A percentile compares a stretch with the other conserved stretches of the same genome.
Evolutionary conservation across 768 basidiomycete genomes (phyloP).

Genomic region (Boletus eberwhitei): DNA sequence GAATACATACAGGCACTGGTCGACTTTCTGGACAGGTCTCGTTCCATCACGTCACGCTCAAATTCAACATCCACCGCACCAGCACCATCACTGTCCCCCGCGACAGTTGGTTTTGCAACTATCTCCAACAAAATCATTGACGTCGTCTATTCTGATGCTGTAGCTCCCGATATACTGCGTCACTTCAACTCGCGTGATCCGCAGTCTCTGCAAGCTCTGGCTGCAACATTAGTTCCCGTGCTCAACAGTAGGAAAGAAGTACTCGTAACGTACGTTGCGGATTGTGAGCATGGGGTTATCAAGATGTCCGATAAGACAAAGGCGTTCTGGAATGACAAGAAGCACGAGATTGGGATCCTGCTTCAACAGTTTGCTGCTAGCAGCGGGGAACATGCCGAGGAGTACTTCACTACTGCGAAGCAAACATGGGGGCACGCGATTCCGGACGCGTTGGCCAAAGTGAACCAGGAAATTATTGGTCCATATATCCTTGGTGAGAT

Average conservation of each 20-base stretch:
- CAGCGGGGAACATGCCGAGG: slow-evolving; percentile 38
- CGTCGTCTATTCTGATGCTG: slow-evolving; percentile 59
- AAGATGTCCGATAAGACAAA: slow-evolving; percentile 61
- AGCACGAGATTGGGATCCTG: slow-evolving; percentile 40
- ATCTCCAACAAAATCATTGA: slow-evolving; percentile 34
- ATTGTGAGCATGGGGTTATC: slow-evolving; percentile 46
- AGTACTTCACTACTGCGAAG: slow-evolving; percentile 49
- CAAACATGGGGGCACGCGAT: slow-evolving; percentile 53
- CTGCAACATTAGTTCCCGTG: slow-evolving; percentile 38
- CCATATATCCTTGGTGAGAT: slow-evolving; percentile 62
- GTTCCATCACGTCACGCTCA: slow-evolving; percentile 63
- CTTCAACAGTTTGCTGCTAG: slow-evolving; percentile 48
- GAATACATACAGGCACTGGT: slow-evolving; percentile 54
- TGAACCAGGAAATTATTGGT: slow-evolving; percentile 59
- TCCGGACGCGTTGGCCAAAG: slow-evolving; percentile 40
- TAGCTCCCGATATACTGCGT: slow-evolving; percentile 59
- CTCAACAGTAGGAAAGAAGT: slow-evolving; percentile 48
- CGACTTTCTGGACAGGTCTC: slow-evolving; percentile 80
- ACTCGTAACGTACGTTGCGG: slow-evolving; percentile 47
- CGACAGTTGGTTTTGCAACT: slow-evolving; percentile 66
- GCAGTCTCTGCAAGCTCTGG: slow-evolving; percentile 47
- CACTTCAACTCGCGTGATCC: slow-evolving; percentile 59
- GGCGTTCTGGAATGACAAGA: slow-evolving; percentile 58
- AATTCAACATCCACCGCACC: slow-evolving; percentile 70
- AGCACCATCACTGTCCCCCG: slow-evolving; percentile 73